Evolutionary conservation across 495 filamentous ascomycete species (phyloP), one percentile per base, ranked within the genome.

Genomic region (Aspergillus panamensis): DNA sequence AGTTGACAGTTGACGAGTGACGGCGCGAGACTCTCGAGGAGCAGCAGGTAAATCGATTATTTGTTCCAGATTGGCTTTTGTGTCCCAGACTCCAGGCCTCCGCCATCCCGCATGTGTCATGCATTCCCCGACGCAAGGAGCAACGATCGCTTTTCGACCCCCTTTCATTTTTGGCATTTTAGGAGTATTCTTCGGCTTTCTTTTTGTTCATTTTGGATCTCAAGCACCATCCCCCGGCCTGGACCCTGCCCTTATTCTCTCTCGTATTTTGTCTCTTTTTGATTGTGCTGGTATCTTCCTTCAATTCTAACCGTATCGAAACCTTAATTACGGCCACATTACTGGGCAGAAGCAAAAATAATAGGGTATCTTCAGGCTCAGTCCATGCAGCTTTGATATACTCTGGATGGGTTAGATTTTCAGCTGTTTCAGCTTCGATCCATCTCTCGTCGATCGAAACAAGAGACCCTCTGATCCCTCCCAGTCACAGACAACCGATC

Each of bases 111-210:
- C 59, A 62, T 54, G 54, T 57, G 59, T 56, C 54, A 62, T 62
- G 59, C 59, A 62, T 62, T 62, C 59, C 50, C 40, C 42, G 54
- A 62, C 43, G 59, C 59, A 62, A 62, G 59, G 59, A 57, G 51
- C 45, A 48, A 30, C 44, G 51, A 55, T 60, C 58, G 58, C 58
- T 60, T 53, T 43, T 13, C 30, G 31, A 25, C 48, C 55, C 51
- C 51, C 51, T 61, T 61, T 62, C 42, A n/a, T n/a, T n/a, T 29
- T 19, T 37, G 17, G 19, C n/a, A 16, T 39, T 16, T 20, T 10
- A 35, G 48, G 33, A 40, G 35, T 9, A 40, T 37, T 53, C 25
- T 42, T 19, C 42, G 20, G 31, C 9, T 40, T 13, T 45, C 16
- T 20, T 45, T 17, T 17, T 21, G 1, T 7, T 20, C 8, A 10